These are phyloP conservation scores for Dendrobium huoshanense DNA, from an alignment of 106 monocot genomes.

Conservation along the genomic window DNA sequence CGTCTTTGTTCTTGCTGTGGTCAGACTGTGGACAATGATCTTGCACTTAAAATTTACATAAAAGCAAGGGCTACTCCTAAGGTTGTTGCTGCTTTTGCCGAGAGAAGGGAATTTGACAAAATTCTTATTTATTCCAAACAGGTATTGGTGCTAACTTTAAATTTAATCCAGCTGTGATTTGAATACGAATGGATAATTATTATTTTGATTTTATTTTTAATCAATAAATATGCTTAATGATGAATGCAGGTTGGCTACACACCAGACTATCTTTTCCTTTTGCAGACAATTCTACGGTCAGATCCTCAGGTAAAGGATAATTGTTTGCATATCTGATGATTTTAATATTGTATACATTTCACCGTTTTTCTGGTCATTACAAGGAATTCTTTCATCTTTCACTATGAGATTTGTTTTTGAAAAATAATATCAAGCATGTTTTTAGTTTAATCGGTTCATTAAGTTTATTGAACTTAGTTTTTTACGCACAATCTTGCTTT, in stretches of 20 bases:
- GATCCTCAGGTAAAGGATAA: conserved; percentile 79
- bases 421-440: too few relatives aligned
- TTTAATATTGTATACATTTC: not conserved
- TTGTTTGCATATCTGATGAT: not conserved
- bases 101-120: conserved; percentile 97
- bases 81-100: conserved; percentile 99
- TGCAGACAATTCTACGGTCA: conserved; percentile 89
- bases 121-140: conserved; percentile 99
- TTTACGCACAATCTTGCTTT: too few relatives aligned
- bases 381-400: not conserved
- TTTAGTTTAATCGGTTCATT: not conserved
- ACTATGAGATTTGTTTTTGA: too few relatives aligned
- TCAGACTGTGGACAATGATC: conserved; percentile 96
- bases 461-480: not conserved
- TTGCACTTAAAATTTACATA: conserved; percentile 94
- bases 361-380: not conserved
- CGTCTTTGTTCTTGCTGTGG: not conserved
- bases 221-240: not conserved
- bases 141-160: conserved; percentile 25
- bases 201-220: not conserved
- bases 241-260: conserved; percentile 87
- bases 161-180: not conserved
- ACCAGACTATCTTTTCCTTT: conserved; percentile 95
- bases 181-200: not conserved
- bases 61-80: conserved; percentile 97